Base-by-base conservation (phyloP, 2,329 filamentous ascomycete genomes). In the Cercospora brassicicola region DNA sequence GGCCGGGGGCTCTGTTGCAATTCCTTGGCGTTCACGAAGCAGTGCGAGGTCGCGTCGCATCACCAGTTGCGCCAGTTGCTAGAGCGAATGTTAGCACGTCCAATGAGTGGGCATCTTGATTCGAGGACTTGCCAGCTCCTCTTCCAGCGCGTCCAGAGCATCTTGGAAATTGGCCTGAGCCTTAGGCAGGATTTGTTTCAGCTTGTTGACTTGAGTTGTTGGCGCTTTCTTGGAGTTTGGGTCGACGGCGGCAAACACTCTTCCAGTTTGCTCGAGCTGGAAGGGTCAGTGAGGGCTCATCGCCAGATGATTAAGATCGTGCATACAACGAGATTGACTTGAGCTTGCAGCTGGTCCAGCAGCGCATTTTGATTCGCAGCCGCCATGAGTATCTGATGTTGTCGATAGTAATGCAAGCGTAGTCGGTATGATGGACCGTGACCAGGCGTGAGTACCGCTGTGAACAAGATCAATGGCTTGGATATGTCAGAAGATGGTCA, bases 71-170 rank as follows among this genome's bases (percentile, higher is more conserved):
- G 78, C 77, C 15, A 73, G 59, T 71, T 76, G 74, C 77, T 79
- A 36, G 7, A 9, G 33, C 48, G 53, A 9, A n/a, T 9, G 55
- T 70, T 18, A 70, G 64, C 30, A 26, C 10, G 2, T 11, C 26
- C 26, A 45, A n/a, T 20, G n/a, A 11, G 8, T 36, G 20, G 28
- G 11, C 8, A 20, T 15, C 8, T 2, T 28, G 28, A 8, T 6
- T 20, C 10, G 18, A 15, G 3, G 8, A 13, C 62, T 31, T 33
- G 81, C 79, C 48, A 85, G 73, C 63, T 85, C 80, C 55, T 79
- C 78, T 71, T 85, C 83, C 13, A 86, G 78, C 66, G 82, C 78
- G 74, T 86, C 84, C n/a, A 86, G 80, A n/a, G 82, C 81, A 57
- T 83, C 79, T 71, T 86, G 82, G 68, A 83, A 86, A 70, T 79